These are phyloP conservation scores for Chaetomiaceae sp. DNA, from an alignment of 2,329 filamentous ascomycete species.

Conservation along the genomic window DNA sequence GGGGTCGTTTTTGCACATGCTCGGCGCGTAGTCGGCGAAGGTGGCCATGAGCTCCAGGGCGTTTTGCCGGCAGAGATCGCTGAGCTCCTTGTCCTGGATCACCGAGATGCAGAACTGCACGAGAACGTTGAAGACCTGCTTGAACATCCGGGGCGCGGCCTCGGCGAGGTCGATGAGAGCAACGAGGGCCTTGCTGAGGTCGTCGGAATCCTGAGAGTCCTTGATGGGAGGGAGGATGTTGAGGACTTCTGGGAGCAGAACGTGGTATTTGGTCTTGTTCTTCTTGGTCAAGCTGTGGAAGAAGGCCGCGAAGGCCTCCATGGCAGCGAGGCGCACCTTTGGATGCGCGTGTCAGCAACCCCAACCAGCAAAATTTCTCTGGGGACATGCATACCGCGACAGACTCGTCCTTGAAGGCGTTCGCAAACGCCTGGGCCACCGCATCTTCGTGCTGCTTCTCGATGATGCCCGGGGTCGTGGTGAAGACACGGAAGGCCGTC, in stretches of 20 bases:
- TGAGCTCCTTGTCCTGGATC: conserved; percentile 91
- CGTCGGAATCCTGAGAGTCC: conserved; percentile 82
- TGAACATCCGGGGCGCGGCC: conserved; percentile 96
- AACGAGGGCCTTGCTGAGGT: conserved; percentile 83
- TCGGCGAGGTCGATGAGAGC: conserved; percentile 93
- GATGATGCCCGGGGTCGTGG: conserved; percentile 90
- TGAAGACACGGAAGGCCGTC: conserved; percentile 90
- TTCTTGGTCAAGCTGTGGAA: conserved; percentile 90
- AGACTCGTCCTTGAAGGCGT: conserved; percentile 85
- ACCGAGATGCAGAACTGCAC: conserved; percentile 91
- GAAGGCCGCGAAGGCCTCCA: conserved; percentile 95
- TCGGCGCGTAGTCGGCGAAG: conserved; percentile 89
- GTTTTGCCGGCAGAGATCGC: conserved; percentile 86
- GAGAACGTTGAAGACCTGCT: conserved; percentile 83
- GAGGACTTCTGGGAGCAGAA: conserved; percentile 82
- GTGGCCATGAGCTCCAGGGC: conserved; percentile 96
- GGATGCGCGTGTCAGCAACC: not conserved
- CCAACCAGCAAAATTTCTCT: not conserved
- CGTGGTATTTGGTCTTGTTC: conserved; percentile 79
- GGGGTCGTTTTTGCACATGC: conserved; percentile 92
- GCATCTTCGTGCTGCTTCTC: conserved; percentile 91
- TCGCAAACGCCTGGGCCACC: conserved; percentile 83
- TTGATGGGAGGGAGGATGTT: conserved; percentile 94
- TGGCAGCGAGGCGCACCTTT: conserved; percentile 83
- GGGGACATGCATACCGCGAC: conserved; percentile 55